phyloP scores from a whole-genome alignment of 1,284 basidiomycete genomes.

The Ganoderma meredithae region DNA sequence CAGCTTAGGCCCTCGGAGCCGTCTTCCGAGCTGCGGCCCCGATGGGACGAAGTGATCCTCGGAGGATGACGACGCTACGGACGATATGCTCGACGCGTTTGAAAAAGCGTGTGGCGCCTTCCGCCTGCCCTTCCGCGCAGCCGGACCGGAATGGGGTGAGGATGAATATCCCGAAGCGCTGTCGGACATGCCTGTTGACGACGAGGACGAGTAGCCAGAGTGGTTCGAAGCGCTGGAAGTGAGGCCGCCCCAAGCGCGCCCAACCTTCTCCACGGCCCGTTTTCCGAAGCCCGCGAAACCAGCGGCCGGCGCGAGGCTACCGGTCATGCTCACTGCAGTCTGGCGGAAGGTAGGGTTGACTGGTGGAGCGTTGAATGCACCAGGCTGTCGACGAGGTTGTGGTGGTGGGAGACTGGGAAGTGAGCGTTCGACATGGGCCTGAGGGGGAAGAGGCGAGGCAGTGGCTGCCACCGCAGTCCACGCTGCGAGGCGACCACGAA shows the following conservation, averaged over 20 bases:
- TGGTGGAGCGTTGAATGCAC: constrained; percentile 33
- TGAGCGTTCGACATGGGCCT: constrained; percentile 32
- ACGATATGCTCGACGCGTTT: constrained; percentile 63
- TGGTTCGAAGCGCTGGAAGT: constrained; percentile 50
- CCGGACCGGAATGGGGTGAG: constrained; percentile 47
- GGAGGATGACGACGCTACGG: constrained; percentile 53
- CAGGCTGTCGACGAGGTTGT: constrained; percentile 41
- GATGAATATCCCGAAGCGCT: constrained; percentile 44
- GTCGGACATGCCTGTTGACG: constrained; percentile 29
- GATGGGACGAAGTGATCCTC: constrained; percentile 52
- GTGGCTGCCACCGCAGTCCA: constrained; percentile 49
- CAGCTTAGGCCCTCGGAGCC: constrained; percentile 60
- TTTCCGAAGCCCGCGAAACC: constrained; percentile 68
- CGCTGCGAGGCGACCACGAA: constrained; percentile 58
- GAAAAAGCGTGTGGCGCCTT: constrained; percentile 67
- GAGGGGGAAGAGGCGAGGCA: constrained; percentile 30
- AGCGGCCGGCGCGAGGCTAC: constrained; percentile 69
- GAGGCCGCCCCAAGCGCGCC: constrained; percentile 38
- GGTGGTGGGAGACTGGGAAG: constrained; percentile 33
- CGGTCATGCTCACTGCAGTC: constrained; percentile 74
- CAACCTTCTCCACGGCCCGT: constrained; percentile 76
- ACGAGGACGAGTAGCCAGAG: constrained; percentile 49
- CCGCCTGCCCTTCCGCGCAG: constrained; percentile 48
- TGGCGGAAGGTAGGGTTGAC: constrained; percentile 55
- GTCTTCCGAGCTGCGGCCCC: constrained; percentile 62